Percentiles rank a stretch among this genome's conserved stretches.
Conservation (phyloP, 1,284 basidiomycete genomes). For the Cronartium quercuum region DNA sequence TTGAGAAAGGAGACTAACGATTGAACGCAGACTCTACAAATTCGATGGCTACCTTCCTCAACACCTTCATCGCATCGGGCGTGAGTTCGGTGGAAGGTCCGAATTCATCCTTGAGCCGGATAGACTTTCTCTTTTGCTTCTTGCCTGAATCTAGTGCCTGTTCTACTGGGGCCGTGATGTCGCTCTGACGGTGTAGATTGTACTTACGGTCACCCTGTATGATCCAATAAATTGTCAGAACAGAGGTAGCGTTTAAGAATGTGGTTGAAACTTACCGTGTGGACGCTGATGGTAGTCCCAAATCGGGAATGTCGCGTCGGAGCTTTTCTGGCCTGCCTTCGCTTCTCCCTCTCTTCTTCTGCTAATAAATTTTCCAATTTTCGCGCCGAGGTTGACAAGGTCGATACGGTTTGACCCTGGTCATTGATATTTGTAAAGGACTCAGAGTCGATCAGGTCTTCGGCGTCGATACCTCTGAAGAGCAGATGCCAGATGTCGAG, state of each 20-base stretch:
- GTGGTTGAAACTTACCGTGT: constrained; percentile 48
- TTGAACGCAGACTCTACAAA: constrained; percentile 81
- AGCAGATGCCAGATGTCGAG: constrained; percentile 84
- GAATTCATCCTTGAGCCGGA: constrained; percentile 58
- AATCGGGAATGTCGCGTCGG: constrained; percentile 84
- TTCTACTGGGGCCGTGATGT: constrained; percentile 66
- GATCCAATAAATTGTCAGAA: not conserved
- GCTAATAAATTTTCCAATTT: constrained; percentile 56
- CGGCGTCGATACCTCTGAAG: constrained; percentile 67
- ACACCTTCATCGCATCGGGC: constrained; percentile 60
- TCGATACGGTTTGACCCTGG: constrained; percentile 36
- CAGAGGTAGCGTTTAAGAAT: not conserved
- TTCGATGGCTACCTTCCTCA: constrained; percentile 63
- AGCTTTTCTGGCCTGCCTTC: constrained; percentile 52
- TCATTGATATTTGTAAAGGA: constrained; percentile 40
- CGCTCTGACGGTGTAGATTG: constrained; percentile 75
- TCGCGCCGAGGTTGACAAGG: constrained; percentile 33
- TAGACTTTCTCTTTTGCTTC: constrained; percentile 59
- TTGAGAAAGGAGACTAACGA: constrained; percentile 55
- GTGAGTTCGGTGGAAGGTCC: constrained; percentile 58
- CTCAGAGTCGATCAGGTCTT: constrained; percentile 53
- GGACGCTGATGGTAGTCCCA: constrained; percentile 79
- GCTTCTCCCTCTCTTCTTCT: constrained; percentile 61
- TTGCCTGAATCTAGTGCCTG: constrained; percentile 72
- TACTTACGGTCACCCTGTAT: constrained; percentile 51